Base-by-base conservation (phyloP, 1,284 basidiomycete species). In the Heterobasidion occidentale region DNA sequence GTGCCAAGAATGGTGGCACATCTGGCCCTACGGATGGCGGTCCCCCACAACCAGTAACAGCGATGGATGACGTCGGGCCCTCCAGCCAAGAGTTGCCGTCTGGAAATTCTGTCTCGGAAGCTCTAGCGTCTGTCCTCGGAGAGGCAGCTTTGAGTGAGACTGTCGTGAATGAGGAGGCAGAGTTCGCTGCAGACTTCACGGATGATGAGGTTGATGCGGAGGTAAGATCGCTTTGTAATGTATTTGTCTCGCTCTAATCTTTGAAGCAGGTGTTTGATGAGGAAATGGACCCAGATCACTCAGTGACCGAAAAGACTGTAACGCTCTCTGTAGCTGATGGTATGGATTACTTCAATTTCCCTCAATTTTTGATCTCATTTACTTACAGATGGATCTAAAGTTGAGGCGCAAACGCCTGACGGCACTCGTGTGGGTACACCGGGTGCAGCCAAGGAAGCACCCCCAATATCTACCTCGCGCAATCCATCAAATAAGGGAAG, bases 401-500 rank as follows among this genome's bases (percentile, higher is more conserved):
- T 98, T 8, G 93, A 94, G 66, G 95, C 94, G 9, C 92, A 97
- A 69, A 98, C 96, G 0, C 94, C 96, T 0, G 92, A 98, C 59
- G 96, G 96, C 1, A 98, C 95, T 0, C 83, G 94, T 19, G 86
- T 99, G 36, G 84, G 90, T 1, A 98, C 96, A 7, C 96, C 96
- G 0, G n/a, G 78, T 63, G 76, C 80, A 55, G 68, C 72, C 15
- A 70, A 74, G 55, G 69, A 67, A 17, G 68, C 20, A 68, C 70
- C 49, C 9, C 46, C 70, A 19, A 54, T 66, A 35, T 61, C 70
- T 11, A 69, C 74, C 0, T 64, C 69, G 3, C 65, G 71, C 47
- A 76, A 64, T 54, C 71, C 80, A 0, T 71, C 77, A 11, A 70
- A 76, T 20, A 79, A 78, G 62, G 74, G 80, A 0, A 98, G 96